Evolutionary conservation across 306 rosid genomes (phyloP).

Genomic region (Quercus bicolor): DNA sequence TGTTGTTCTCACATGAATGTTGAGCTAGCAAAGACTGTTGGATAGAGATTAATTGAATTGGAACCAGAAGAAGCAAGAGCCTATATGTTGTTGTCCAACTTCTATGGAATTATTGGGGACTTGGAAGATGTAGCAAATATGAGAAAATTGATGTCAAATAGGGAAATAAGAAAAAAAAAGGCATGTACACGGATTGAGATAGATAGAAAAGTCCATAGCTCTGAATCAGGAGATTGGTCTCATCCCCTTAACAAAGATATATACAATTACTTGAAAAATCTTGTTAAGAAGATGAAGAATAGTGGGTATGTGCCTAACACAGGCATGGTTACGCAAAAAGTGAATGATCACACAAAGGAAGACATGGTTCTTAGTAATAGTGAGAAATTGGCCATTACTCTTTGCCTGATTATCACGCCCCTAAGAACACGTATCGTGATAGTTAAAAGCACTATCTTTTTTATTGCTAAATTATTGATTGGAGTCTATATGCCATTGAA

Average conservation of each 20-base stretch:
- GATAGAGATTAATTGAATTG: constrained; percentile 16
- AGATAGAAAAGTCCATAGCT: constrained; percentile 21
- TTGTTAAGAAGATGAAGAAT: too few relatives aligned
- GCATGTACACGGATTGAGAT: constrained; percentile 34
- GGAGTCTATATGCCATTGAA: neutral
- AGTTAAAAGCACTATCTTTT: too few relatives aligned
- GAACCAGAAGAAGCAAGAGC: constrained; percentile 34
- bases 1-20: constrained; percentile 20
- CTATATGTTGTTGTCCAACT: constrained; percentile 29
- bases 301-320: too few relatives aligned
- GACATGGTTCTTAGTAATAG: too few relatives aligned
- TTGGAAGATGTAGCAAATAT: constrained; percentile 20
- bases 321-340: too few relatives aligned
- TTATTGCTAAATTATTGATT: neutral
- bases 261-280: too few relatives aligned
- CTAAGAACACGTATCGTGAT: too few relatives aligned
- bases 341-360: too few relatives aligned
- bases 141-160: constrained; percentile 19
- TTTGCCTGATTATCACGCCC: too few relatives aligned
- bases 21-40: constrained; percentile 20
- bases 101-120: constrained; percentile 31
- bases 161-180: constrained; percentile 23
- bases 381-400: too few relatives aligned
- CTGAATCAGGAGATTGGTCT: constrained; percentile 26
- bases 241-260: too few relatives aligned